Base-by-base conservation (phyloP, 2,329 filamentous ascomycete species). In the Periconia sp. region DNA sequence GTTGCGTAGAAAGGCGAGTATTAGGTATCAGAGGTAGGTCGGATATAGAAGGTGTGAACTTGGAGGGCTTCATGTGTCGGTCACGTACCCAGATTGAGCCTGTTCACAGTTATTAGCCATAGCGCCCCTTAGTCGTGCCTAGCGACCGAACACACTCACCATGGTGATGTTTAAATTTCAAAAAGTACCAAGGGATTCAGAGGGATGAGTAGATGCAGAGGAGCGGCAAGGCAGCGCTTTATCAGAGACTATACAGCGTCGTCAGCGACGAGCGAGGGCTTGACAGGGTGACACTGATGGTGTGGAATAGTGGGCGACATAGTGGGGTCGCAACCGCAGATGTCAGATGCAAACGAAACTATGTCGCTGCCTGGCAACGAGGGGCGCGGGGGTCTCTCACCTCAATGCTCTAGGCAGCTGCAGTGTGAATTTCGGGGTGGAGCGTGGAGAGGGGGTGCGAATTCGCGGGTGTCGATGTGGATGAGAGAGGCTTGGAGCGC, bases 71-170 rank as follows among this genome's bases (percentile, higher is more conserved):
- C 55, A 57, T 60, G 56, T 59, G 50, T 46, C 9, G 54, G 37
- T 49, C 61, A 74, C 74, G 62, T 76, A 77, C 74, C 74, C 74
- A 56, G 74, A 77, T 73, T 74, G 71, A 72, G 74, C 74, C 74
- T 77, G 33, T 37, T 37, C 15, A 55, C 47, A 41, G 40, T 31
- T 8, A 13, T 15, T 44, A 23, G 42, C 15, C 13, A 37, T 37
- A 3, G 33, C 33, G 33, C 15, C 15, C 33, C 33, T 37, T 11
- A 14, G 15, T 11, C 15, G 15, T 37, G 33, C 13, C 33, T 37
- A n/a, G 33, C 33, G 15, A 37, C 15, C 15, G 11, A 14, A 41
- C 20, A 52, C 45, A 57, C 71, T 66, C 57, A 74, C 71, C 71
- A 74, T 74, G 56, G 59, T 72, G 64, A 65, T 49, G 55, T 23